phyloP scores from a whole-genome alignment of 805 yeast species.

The Nematodospora valgi region DNA sequence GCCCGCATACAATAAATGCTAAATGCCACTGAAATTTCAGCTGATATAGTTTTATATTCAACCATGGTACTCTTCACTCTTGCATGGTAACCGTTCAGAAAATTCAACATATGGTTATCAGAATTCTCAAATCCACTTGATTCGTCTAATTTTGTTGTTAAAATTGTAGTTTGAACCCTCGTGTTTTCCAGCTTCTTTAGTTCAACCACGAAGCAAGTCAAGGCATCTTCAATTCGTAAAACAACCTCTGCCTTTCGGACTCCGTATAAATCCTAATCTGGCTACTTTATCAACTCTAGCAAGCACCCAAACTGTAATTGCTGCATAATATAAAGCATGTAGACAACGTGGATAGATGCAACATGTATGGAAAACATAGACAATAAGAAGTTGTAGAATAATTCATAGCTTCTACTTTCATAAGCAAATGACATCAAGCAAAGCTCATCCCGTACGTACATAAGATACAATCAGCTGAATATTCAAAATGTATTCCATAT shows the following conservation, averaged over 20 bases:
- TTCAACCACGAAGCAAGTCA: constrained; percentile 47
- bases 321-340: too few relatives aligned
- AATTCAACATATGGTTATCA: constrained; percentile 27
- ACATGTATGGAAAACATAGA: too few relatives aligned
- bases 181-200: constrained; percentile 18
- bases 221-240: constrained; percentile 46
- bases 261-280: too few relatives aligned
- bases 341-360: too few relatives aligned
- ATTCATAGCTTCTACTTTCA: too few relatives aligned
- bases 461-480: too few relatives aligned
- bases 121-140: not conserved
- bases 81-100: constrained; percentile 45
- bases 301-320: constrained; percentile 32
- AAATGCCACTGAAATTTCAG: constrained; percentile 46
- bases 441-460: too few relatives aligned
- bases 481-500: too few relatives aligned
- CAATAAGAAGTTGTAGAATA: too few relatives aligned
- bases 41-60: constrained; percentile 27
- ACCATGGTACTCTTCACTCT: constrained; percentile 41
- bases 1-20: constrained; percentile 66
- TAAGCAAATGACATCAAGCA: too few relatives aligned
- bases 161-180: constrained; percentile 21
- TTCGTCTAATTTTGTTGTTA: constrained; percentile 20
- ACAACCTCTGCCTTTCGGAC: constrained; percentile 34
- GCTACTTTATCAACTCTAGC: too few relatives aligned